These are phyloP conservation scores for Yamadazyma sp. DNA, from an alignment of 805 yeast genomes.

Conservation along the genomic window DNA sequence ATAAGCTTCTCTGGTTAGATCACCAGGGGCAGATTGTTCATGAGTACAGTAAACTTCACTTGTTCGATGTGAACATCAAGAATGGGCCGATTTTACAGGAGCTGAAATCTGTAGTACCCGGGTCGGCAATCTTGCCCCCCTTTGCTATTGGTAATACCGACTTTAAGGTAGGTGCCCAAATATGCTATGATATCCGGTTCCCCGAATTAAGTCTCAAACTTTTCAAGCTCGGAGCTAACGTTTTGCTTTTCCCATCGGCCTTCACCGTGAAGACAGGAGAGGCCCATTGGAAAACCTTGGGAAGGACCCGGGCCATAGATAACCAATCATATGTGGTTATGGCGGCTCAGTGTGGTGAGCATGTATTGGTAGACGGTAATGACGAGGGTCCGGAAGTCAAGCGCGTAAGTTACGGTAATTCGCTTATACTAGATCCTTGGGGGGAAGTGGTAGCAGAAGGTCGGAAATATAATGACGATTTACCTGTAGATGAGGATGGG, in stretches of 20 bases:
- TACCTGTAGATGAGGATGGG: slow-evolving; percentile 20
- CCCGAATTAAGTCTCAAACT: slow-evolving; percentile 74
- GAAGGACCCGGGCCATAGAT: slow-evolving; percentile 82
- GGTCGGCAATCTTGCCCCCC: slow-evolving; percentile 52
- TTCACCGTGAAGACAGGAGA: slow-evolving; percentile 90
- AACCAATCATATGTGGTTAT: slow-evolving; percentile 82
- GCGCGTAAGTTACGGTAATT: slow-evolving; percentile 83
- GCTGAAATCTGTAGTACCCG: slow-evolving; percentile 80
- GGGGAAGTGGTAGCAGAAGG: slow-evolving; percentile 68
- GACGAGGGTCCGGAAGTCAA: slow-evolving; percentile 25
- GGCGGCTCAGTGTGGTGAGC: slow-evolving; percentile 87
- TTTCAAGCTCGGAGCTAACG: slow-evolving; percentile 68
- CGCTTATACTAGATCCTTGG: slow-evolving; percentile 89
- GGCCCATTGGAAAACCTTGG: slow-evolving; percentile 85
- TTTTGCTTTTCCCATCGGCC: slow-evolving; percentile 85
- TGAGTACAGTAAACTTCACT: slow-evolving; percentile 80
- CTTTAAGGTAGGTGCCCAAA: slow-evolving; percentile 61
- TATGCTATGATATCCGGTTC: slow-evolving; percentile 86
- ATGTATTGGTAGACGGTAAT: slow-evolving; percentile 41
- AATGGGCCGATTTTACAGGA: slow-evolving; percentile 82
- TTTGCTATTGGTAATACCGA: slow-evolving; percentile 44
- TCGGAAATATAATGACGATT: slow-evolving; percentile 28
- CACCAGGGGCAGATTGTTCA: slow-evolving; percentile 63
- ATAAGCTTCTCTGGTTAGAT: slow-evolving; percentile 71
- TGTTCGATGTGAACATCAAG: slow-evolving; percentile 82